A percentile compares a stretch with the other conserved stretches of the same genome.
Conservation (phyloP, 768 basidiomycete genomes). For the Roridomyces roridus region DNA sequence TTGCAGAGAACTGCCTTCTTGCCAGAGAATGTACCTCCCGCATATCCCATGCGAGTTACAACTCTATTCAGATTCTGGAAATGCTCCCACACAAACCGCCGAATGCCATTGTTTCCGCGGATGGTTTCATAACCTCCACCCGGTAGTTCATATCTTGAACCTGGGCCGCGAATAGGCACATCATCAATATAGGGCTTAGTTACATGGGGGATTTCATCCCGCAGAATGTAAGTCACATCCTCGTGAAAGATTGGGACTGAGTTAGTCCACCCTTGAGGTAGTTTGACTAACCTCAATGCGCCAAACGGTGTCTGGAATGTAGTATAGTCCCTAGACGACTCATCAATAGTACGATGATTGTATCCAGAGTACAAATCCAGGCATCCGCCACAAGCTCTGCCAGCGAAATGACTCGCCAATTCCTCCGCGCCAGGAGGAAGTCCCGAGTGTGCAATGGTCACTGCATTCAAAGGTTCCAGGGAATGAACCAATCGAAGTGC, state of each 20-base stretch:
- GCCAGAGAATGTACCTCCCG: conserved; percentile 29
- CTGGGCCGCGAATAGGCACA: conserved; percentile 29
- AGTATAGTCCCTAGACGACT: conserved; percentile 32
- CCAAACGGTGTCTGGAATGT: conserved; percentile 35
- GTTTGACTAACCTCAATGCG: conserved; percentile 19
- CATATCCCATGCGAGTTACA: conserved; percentile 4
- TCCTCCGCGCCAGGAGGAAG: conserved; percentile 25
- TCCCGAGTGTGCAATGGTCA: conserved; percentile 28
- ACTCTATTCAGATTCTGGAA: conserved; percentile 19
- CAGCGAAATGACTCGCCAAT: conserved; percentile 21
- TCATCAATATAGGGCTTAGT: conserved; percentile 38
- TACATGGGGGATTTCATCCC: conserved; percentile 32
- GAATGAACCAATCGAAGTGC: conserved; percentile 30
- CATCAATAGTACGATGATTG: conserved; percentile 31
- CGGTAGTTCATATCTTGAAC: conserved; percentile 22
- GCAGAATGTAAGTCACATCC: conserved; percentile 32
- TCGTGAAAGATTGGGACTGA: conserved; percentile 36
- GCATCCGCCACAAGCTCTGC: conserved; percentile 22
- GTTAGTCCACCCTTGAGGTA: conserved; percentile 41
- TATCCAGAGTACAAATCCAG: conserved; percentile 32
- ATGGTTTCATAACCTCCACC: conserved; percentile 31
- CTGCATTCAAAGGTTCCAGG: conserved; percentile 33
- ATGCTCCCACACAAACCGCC: conserved; percentile 21
- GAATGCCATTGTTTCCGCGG: conserved; percentile 21
- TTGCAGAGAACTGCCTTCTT: conserved; percentile 35